Evolutionary conservation across 148 eudicot species (phyloP).

Genomic region (Fagopyrum homotropicum): DNA sequence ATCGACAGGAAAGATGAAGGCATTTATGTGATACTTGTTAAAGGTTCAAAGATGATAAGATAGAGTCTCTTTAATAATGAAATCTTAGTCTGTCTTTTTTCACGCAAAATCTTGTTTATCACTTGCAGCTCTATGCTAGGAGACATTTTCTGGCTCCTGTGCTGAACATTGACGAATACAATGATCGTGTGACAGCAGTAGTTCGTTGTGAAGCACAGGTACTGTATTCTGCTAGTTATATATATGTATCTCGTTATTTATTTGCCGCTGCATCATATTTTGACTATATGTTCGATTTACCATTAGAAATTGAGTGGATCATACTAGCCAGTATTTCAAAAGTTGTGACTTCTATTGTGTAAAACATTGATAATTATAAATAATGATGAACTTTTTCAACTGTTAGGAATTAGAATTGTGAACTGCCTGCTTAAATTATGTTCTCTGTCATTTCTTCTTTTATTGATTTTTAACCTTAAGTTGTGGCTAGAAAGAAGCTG

Average conservation of each 20-base stretch:
- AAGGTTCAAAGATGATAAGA: neutral
- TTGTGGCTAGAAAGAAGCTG: neutral
- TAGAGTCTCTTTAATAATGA: neutral
- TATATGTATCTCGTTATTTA: neutral
- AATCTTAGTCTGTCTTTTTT: neutral
- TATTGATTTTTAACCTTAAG: neutral
- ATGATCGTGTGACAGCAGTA: conserved; percentile 90
- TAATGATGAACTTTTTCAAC: neutral
- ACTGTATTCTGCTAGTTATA: neutral
- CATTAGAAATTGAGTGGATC: neutral
- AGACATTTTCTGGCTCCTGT: conserved; percentile 92
- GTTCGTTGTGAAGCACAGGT: conserved; percentile 98
- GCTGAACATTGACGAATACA: conserved; percentile 81
- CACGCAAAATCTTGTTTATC: neutral
- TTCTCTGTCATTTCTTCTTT: neutral
- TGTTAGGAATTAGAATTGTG: neutral
- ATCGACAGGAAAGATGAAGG: neutral
- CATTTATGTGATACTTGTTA: neutral
- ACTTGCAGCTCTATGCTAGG: conserved; percentile 81
- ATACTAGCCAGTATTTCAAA: neutral
- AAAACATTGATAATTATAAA: neutral
- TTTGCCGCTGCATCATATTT: neutral
- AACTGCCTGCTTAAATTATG: neutral
- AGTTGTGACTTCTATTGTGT: neutral
- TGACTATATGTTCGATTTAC: neutral